phyloP scores from a whole-genome alignment of 139 green algal genomes.

The Volvox reticuliferus region DNA sequence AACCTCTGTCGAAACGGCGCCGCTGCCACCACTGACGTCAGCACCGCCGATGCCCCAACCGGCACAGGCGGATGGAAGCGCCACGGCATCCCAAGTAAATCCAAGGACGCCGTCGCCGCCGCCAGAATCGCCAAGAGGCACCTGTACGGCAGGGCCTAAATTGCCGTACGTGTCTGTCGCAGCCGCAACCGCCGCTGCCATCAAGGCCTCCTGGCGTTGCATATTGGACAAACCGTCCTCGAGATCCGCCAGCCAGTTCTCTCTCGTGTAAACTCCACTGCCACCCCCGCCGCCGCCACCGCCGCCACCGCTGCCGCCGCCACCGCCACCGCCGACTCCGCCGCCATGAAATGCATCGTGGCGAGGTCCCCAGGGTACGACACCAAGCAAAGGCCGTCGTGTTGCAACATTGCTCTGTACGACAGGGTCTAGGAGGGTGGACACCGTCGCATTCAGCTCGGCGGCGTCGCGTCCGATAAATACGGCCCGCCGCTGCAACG shows the following conservation, averaged over 20 bases:
- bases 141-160: neutral
- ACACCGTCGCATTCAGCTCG: neutral
- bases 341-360: neutral
- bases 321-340: neutral
- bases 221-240: neutral
- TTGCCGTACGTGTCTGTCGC: neutral
- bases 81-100: neutral
- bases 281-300: neutral
- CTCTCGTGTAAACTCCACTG: neutral
- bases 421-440: neutral
- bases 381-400: neutral
- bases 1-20: neutral
- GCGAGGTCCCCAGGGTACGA: neutral
- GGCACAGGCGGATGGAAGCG: constrained; percentile 5
- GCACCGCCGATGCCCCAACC: neutral
- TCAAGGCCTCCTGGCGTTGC: neutral
- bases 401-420: neutral
- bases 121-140: neutral
- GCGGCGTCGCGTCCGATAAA: neutral
- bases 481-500: neutral
- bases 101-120: neutral
- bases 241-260: neutral
- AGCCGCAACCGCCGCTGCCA: neutral
- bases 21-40: neutral
- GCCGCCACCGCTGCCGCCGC: no score